phyloP scores from a whole-genome alignment of 2,329 filamentous ascomycete genomes.

The Dryadomyces sulphureus region DNA sequence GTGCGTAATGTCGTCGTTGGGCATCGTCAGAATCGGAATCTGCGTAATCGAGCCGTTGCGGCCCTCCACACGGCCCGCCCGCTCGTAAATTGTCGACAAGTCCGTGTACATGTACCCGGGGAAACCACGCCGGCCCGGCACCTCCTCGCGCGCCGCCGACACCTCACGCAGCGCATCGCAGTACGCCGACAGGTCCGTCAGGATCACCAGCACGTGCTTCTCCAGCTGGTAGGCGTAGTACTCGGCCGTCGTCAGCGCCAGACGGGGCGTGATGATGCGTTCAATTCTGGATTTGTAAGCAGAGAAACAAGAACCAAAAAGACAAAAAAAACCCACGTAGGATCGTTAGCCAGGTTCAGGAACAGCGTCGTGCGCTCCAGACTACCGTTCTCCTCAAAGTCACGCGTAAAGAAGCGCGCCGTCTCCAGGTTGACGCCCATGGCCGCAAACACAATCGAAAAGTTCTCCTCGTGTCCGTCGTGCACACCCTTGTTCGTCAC shows the following conservation, averaged over 20 bases:
- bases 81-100: constrained; percentile 99
- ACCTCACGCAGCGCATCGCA: constrained; percentile 98
- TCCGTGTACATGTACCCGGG: constrained; percentile 99
- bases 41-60: constrained; percentile 98
- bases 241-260: constrained; percentile 93
- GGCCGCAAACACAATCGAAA: constrained; percentile 97
- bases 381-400: constrained; percentile 98
- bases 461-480: constrained; percentile 96
- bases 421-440: constrained; percentile 99
- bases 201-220: constrained; percentile 98
- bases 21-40: constrained; percentile 98
- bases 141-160: constrained; percentile 94
- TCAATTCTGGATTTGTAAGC: constrained; percentile 53
- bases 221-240: constrained; percentile 99
- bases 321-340: constrained; percentile 50
- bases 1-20: constrained; percentile 98
- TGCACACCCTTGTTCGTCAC: constrained; percentile 85
- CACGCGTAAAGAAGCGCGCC: constrained; percentile 91
- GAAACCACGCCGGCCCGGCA: constrained; percentile 96
- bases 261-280: constrained; percentile 98
- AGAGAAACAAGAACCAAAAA: background rate
- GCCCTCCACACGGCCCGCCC: constrained; percentile 90
- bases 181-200: constrained; percentile 95
- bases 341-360: constrained; percentile 97
- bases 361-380: constrained; percentile 95